Evolutionary conservation across 83 land plant genomes (phyloP), one percentile per base, ranked within the genome.

Genomic region (Diphasiastrum complanatum): DNA sequence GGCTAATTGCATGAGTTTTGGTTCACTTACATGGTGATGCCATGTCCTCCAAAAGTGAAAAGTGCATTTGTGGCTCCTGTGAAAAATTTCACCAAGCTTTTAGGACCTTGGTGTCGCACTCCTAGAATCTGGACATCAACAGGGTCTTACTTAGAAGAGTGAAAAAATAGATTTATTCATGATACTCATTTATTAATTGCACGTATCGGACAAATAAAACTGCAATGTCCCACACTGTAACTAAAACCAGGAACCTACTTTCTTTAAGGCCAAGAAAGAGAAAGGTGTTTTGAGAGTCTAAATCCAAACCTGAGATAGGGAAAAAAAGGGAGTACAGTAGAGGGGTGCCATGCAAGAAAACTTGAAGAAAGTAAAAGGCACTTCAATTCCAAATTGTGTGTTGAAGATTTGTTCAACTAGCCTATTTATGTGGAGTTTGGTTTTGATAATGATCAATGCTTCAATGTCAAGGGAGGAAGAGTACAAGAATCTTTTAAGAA

Each of bases 21-120:
- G 20, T 25, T 14, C 20, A 73, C 65, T 67, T 45, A 73, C 76
- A 73, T 47, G 38, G 46, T 52, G 50, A 73, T 16, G 27, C 64
- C 71, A 31, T 73, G 72, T 27, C 66, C 57, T 11, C 72, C 76
- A 45, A 62, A 48, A 1, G 73, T 38, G 36, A 73, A 73, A 0
- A 73, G 41, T 5, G 67, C 67, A 53, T 73, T 73, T 30, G 76
- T 73, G 25, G 73, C 61, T 12, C 76, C 72, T 47, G 76, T 28
- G 50, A 73, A 73, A 47, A 67, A 73, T 27, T 60, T 30, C 60
- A 60, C 60, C 51, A 67, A 35, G 59, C 53, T 33, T 28, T 61
- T 27, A 8, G 71, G 76, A 3, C 51, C 71, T 33, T 61, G 38
- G 33, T 73, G 76, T 33, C 43, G 58, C n/a, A 73, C 76, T 20